Evolutionary conservation across 2,329 filamentous ascomycete species (phyloP), one percentile per base, ranked within the genome.

Genomic region (Alternaria arbusti): DNA sequence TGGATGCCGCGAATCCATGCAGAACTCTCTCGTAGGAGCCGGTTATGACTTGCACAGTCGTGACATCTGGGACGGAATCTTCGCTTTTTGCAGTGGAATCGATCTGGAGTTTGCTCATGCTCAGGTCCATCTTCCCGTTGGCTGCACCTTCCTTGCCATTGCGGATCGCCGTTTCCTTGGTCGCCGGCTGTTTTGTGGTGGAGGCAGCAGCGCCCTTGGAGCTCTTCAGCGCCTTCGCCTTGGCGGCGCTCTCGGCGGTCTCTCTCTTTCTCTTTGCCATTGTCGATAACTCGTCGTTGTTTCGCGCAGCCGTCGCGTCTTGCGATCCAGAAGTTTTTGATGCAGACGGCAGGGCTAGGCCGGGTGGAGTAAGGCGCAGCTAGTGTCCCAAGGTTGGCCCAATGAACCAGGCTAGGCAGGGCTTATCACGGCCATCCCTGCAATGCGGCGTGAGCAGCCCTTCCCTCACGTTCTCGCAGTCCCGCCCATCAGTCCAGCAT

Each of bases 1-100:
- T 84, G 2, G 88, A 88, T n/a, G 91, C 94, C 8, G 91, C 93
- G 73, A 97, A 86, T 64, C 96, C 96, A 79, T 99, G 96, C 20
- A 99, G 87, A 54, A 96, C 89, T 68, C 94, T 88, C 78, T 99
- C 96, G 82, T 99, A 99, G 57, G 94, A 97, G 51, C 96, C 96
- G 7, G 93, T 90, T 64, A 98, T 86, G 69, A 99, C 90, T 80
- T 98, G 96, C 63, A 98, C 85, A n/a, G 90, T 76, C 9, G 70
- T 71, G 9, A 63, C 68, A 5, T 68, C 69, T 2, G 57, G 17
- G 5, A 58, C 32, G 17, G 50, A 47, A 28, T 52, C 54, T 59
- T 47, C 58, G 17, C 65, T 62, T 55, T 56, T 58, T 54, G 61
- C 15, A 52, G 54, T 28, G 25, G 67, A 49, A 4, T 50, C 47